Evolutionary conservation across 352 stramenopile genomes (phyloP), one percentile per base, ranked within the genome.

Genomic region (Phytophthora pinifolia): DNA sequence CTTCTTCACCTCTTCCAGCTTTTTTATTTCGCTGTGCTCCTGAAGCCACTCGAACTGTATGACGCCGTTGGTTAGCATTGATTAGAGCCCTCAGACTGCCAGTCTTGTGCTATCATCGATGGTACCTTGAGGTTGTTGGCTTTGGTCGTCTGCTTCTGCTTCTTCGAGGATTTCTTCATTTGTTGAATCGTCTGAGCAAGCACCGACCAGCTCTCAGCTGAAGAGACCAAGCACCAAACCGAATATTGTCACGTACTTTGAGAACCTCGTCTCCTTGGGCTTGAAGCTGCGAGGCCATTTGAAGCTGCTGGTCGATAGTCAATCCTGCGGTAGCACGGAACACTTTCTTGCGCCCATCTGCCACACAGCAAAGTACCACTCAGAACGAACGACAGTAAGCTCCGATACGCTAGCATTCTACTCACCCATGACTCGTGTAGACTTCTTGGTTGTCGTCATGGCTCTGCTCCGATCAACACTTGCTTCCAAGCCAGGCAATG

Each of bases 291-390:
- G 56, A 62, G 0, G 72, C 74, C 14, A 92, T 60, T 29, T 82
- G 62, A 14, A 80, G 71, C 43, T 92, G 82, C 41, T 92, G 66
- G 6, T 86, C 59, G 9, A 92, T 61, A 15, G 79, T 78, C 29
- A 89, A 53, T 15, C 79, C 79, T 37, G 74, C 65, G 4, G 78
- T 88, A n/a, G 79, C 72, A 6, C 74, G 76, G 49, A 92, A 92
- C 17, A 88, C 35, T 14, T 80, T 77, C 51, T 88, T 89, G 30
- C 74, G 72, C 17, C 43, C 35, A 37, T 38, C 55, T 70, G n/a
- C 4, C 4, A 25, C 7, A 20, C 18, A n/a, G 20, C 32, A 43
- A 39, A 13, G 20, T 13, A 27, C 9, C 9, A 55, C 17, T 54
- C 18, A 59, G 35, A 45, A 37, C 7, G 44, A 22, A 14, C 15